Conservation (phyloP, 192 early-diverging fungal genomes). For the Rhizophagus sp. region DNA sequence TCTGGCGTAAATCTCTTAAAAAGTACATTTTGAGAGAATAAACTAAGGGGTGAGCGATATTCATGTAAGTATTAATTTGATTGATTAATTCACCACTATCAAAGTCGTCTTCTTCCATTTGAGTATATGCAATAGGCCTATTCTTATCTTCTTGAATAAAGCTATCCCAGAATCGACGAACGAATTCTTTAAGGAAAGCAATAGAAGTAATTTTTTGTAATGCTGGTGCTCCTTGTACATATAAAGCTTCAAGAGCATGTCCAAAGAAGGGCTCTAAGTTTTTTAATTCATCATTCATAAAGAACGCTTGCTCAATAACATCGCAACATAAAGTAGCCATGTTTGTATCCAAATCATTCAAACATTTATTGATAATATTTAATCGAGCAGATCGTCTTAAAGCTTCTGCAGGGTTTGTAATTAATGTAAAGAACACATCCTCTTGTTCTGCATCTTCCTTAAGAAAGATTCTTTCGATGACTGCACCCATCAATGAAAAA, state of each 20-base stretch:
- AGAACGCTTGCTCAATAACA: slow-evolving; percentile 26
- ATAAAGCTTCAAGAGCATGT: not conserved
- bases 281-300: not conserved
- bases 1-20: slow-evolving; percentile 16
- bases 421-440: not conserved
- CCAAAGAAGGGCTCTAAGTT: not conserved
- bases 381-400: not conserved
- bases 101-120: not conserved
- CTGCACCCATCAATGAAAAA: not conserved
- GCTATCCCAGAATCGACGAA: slow-evolving; percentile 20
- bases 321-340: slow-evolving; percentile 26
- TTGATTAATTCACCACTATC: not conserved
- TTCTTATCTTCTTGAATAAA: not conserved
- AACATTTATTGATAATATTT: slow-evolving; percentile 16
- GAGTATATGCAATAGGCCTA: not conserved
- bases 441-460: not conserved
- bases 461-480: slow-evolving; percentile 7
- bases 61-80: slow-evolving; percentile 15
- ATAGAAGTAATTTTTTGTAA: slow-evolving; percentile 28
- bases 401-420: not conserved
- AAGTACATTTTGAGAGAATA: slow-evolving; percentile 32
- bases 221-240: not conserved
- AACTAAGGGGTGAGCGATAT: slow-evolving; percentile 2
- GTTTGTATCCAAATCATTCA: slow-evolving; percentile 3
- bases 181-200: slow-evolving; percentile 30